A percentile compares a stretch with the other conserved stretches of the same genome.
These are phyloP conservation scores for Ogataea hybrid DNA, from an alignment of 1,139 yeast genomes.

Conservation along the genomic window DNA sequence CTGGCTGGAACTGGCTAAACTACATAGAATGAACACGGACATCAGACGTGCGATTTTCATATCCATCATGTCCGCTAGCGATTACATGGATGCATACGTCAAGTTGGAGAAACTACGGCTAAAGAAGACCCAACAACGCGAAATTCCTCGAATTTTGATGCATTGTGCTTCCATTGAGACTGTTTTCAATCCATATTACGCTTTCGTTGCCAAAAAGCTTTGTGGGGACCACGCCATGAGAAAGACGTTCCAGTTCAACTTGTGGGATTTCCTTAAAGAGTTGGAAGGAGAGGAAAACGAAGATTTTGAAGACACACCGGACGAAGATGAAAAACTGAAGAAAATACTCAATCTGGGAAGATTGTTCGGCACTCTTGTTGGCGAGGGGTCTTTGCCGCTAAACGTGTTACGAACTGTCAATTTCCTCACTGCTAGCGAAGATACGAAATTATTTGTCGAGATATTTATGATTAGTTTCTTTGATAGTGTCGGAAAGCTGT, in stretches of 20 bases:
- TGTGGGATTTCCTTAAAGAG: constrained; percentile 86
- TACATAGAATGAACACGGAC: constrained; percentile 94
- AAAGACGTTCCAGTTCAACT: constrained; percentile 81
- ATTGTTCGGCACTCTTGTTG: constrained; percentile 71
- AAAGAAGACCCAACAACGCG: constrained; percentile 81
- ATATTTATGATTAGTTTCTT: constrained; percentile 67
- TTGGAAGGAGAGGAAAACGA: constrained; percentile 51
- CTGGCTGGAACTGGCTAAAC: constrained; percentile 82
- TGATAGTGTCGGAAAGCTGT: constrained; percentile 63
- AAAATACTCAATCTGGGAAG: constrained; percentile 72
- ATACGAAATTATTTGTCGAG: constrained; percentile 69
- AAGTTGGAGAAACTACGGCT: constrained; percentile 77
- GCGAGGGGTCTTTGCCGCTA: constrained; percentile 70
- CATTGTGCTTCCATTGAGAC: constrained; percentile 88
- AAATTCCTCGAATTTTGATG: constrained; percentile 78
- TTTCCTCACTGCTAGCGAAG: constrained; percentile 67
- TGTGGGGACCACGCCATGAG: constrained; percentile 68
- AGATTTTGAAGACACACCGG: constrained; percentile 31
- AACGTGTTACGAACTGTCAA: constrained; percentile 73
- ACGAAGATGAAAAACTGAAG: constrained; percentile 52
- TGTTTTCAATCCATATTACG: constrained; percentile 88
- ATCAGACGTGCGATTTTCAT: constrained; percentile 90
- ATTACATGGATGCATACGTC: constrained; percentile 82
- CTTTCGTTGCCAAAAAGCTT: constrained; percentile 71
- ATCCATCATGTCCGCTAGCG: constrained; percentile 93